Evolutionary conservation across 2,329 filamentous ascomycete genomes (phyloP).

Genomic region (Chaetomiaceae sp.): DNA sequence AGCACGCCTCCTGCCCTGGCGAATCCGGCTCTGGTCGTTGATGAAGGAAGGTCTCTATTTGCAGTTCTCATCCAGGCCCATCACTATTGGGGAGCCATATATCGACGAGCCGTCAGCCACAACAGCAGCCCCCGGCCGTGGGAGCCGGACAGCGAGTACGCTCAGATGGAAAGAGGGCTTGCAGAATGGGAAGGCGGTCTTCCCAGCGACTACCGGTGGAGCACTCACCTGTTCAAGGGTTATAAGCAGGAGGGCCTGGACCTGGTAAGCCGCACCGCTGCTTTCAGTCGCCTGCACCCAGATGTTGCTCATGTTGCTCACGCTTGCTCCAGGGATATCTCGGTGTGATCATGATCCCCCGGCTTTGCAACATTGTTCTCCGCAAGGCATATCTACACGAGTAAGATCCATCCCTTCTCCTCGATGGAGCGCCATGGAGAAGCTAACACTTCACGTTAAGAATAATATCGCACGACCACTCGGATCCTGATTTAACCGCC

Average conservation of each 20-base stretch:
- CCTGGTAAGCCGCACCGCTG: slow-evolving; percentile 39
- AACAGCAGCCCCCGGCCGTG: slow-evolving; percentile 42
- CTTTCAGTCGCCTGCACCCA: not conserved
- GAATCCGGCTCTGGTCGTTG: slow-evolving; percentile 39
- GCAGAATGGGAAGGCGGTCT: slow-evolving; percentile 45
- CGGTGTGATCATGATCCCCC: slow-evolving; percentile 50
- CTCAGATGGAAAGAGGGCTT: slow-evolving; percentile 39
- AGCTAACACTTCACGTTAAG: slow-evolving; percentile 27
- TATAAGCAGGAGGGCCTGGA: slow-evolving; percentile 47
- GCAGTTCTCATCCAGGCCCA: slow-evolving; percentile 52
- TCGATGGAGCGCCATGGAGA: not conserved
- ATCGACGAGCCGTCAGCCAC: slow-evolving; percentile 43
- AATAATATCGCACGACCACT: slow-evolving; percentile 39
- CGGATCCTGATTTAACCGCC: slow-evolving; percentile 33
- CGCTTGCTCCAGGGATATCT: slow-evolving; percentile 44
- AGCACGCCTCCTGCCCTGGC: slow-evolving; percentile 47
- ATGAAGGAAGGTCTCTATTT: slow-evolving; percentile 47
- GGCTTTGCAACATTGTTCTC: slow-evolving; percentile 53
- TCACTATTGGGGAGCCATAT: slow-evolving; percentile 49
- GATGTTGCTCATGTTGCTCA: not conserved
- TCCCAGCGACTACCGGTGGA: slow-evolving; percentile 46
- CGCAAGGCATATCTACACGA: slow-evolving; percentile 50
- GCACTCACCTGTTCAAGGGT: slow-evolving; percentile 36
- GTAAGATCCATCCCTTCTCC: slow-evolving; percentile 30
- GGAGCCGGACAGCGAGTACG: slow-evolving; percentile 45